phyloP scores from a whole-genome alignment of 1,139 yeast species.

The Magnusiomyces suaveolens region DNA sequence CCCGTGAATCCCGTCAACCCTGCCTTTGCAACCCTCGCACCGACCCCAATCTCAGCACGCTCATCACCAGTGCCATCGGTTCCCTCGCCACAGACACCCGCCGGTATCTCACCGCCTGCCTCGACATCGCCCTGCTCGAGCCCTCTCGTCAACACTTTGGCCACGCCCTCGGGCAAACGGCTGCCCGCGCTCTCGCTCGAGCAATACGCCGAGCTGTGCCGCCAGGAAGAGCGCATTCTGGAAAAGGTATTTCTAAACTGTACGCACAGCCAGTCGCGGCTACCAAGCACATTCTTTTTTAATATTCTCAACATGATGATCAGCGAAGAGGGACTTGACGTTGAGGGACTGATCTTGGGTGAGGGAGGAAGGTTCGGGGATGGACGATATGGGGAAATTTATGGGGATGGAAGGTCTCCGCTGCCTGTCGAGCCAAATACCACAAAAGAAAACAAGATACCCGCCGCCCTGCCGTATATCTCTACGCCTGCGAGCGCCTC shows the following conservation, averaged over 20 bases:
- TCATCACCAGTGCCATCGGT: background rate
- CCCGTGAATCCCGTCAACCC: background rate
- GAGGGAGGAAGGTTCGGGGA: too few relatives aligned
- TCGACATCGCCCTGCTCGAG: background rate
- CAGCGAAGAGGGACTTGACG: background rate
- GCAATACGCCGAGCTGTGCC: slow-evolving; percentile 5
- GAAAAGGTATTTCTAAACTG: slow-evolving; percentile 5
- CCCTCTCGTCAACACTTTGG: background rate
- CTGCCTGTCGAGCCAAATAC: background rate
- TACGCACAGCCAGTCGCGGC: slow-evolving; percentile 6
- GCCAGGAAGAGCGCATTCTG: slow-evolving; percentile 2
- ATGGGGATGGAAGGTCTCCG: background rate
- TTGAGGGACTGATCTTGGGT: background rate
- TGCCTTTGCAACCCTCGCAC: background rate
- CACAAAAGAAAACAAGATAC: background rate
- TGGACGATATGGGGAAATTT: too few relatives aligned
- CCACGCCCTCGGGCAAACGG: slow-evolving; percentile 26
- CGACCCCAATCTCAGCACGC: background rate
- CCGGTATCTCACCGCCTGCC: slow-evolving; percentile 4
- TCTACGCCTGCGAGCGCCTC: background rate
- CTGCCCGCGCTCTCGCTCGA: slow-evolving; percentile 32
- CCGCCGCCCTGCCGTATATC: background rate
- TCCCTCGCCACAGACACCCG: background rate
- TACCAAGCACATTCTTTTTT: slow-evolving; percentile 6
- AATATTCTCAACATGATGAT: slow-evolving; percentile 7